Evolutionary conservation across 208 protist species (phyloP).

Genomic region (Porcisia deanei): DNA sequence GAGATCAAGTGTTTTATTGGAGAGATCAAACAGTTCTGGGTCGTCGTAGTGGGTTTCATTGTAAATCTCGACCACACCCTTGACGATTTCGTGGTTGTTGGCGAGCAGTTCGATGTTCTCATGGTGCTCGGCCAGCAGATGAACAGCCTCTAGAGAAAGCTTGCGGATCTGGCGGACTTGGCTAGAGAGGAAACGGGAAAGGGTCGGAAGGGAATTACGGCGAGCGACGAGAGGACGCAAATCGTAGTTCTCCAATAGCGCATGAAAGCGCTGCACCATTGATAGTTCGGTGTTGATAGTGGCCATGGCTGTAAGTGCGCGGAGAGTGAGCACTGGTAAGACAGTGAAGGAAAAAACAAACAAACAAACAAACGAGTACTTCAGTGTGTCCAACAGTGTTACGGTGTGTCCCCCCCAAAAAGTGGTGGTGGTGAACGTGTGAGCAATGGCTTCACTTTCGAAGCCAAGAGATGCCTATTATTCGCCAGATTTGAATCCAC

Average conservation of each 20-base stretch:
- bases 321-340: background rate
- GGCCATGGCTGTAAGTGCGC: constrained; percentile 34
- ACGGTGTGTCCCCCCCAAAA: background rate
- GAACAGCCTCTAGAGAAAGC: constrained; percentile 64
- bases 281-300: constrained; percentile 76
- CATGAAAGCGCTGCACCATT: constrained; percentile 79
- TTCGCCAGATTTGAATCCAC: background rate
- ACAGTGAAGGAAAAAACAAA: background rate
- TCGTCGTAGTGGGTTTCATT: constrained; percentile 78
- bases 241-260: constrained; percentile 73
- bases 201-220: constrained; percentile 79
- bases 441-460: background rate
- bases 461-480: background rate
- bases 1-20: constrained; percentile 48
- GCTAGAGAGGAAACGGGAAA: constrained; percentile 81
- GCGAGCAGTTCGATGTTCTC: constrained; percentile 82
- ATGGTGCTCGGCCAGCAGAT: constrained; percentile 81
- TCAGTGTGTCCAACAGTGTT: background rate
- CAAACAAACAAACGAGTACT: background rate
- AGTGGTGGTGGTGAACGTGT: background rate
- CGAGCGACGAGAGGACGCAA: constrained; percentile 78
- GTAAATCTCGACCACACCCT: constrained; percentile 70
- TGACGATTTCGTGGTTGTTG: constrained; percentile 45
- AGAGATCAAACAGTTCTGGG: constrained; percentile 67
- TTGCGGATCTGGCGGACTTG: constrained; percentile 80